Evolutionary conservation across 306 rosid genomes (phyloP), one percentile per base, ranked within the genome.

Genomic region (Gastrolobium villosum): DNA sequence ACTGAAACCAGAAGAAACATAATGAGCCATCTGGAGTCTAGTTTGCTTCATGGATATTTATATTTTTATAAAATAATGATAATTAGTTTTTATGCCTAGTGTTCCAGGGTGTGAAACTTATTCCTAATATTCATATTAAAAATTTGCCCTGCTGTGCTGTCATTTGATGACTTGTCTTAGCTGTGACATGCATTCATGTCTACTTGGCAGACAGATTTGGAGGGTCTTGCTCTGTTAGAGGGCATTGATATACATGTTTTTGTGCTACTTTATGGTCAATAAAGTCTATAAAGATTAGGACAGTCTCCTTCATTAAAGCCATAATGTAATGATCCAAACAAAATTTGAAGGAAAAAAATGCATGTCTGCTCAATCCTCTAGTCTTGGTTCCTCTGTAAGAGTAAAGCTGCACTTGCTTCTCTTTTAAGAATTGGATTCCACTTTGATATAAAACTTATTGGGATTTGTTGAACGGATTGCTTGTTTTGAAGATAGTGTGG

Each of bases 41-140:
- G 79, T 48, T n/a, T 81, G 76, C 67, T 37, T 74, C 2, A 10
- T 63, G 59, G 70, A 26, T 57, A 66, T 74, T 66, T 68, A 57
- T 64, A 75, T 46, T 74, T 39, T 62, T 74, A 56, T 65, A 74
- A 65, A 55, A 11, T 55, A 74, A 56, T 70, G 57, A 61, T 50
- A 65, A 72, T 53, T 43, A 34, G 37, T 10, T 40, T 30, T 65
- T 79, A 50, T 61, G 45, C 40, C 26, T 28, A 20, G 34, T 48
- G 8, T 61, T 70, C 46, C 55, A 46, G 72, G 10, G 26, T 79
- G 11, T 31, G 78, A 59, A 77, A 36, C 66, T 69, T 59, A 59
- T 57, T 57, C 54, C 56, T 37, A 70, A 78, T 56, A 64, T 68
- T 78, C 61, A 9, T 56, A 1, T 59, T 46, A 35, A 57, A 54